A percentile compares a stretch with the other conserved stretches of the same genome.
Conservation (phyloP, 2,329 filamentous ascomycete species). For the Cadophora gregata region DNA sequence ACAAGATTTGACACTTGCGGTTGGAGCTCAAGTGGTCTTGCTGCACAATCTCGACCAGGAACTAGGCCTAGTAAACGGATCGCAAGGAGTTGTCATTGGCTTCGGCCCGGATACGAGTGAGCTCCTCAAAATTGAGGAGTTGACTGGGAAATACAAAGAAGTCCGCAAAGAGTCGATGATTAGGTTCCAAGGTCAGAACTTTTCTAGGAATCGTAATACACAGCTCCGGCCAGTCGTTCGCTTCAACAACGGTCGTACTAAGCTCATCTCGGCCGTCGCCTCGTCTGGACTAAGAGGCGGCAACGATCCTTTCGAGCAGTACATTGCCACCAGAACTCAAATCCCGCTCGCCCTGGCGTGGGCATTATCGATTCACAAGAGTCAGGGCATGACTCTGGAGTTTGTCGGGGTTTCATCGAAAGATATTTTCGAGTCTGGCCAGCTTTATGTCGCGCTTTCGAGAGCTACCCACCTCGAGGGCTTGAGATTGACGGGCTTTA, state of each 20-base stretch:
- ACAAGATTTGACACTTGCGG: constrained; percentile 31
- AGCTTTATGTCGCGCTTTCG: constrained; percentile 41
- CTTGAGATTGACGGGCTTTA: constrained; percentile 36
- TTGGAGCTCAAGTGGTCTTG: constrained; percentile 41
- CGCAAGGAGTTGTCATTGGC: constrained; percentile 38
- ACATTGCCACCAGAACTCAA: constrained; percentile 50
- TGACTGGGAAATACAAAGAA: constrained; percentile 22
- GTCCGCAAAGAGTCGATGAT: not conserved
- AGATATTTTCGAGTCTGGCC: constrained; percentile 40
- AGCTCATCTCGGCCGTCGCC: no score
- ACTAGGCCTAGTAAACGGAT: constrained; percentile 40
- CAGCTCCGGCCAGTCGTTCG: not conserved
- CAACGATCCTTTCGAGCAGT: no score
- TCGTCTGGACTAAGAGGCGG: no score
- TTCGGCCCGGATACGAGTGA: constrained; percentile 33
- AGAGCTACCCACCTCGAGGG: constrained; percentile 37
- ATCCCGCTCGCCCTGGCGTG: constrained; percentile 86
- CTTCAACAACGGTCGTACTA: no score
- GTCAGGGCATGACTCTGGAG: constrained; percentile 79
- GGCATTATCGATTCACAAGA: constrained; percentile 97
- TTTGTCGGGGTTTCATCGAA: constrained; percentile 37
- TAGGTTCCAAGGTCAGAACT: not conserved
- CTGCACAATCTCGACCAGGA: constrained; percentile 32
- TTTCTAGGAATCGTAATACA: not conserved
- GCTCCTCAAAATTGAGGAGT: not conserved